Evolutionary conservation across 1,139 yeast species (phyloP).

Genomic region (Geotrichum europaeum): DNA sequence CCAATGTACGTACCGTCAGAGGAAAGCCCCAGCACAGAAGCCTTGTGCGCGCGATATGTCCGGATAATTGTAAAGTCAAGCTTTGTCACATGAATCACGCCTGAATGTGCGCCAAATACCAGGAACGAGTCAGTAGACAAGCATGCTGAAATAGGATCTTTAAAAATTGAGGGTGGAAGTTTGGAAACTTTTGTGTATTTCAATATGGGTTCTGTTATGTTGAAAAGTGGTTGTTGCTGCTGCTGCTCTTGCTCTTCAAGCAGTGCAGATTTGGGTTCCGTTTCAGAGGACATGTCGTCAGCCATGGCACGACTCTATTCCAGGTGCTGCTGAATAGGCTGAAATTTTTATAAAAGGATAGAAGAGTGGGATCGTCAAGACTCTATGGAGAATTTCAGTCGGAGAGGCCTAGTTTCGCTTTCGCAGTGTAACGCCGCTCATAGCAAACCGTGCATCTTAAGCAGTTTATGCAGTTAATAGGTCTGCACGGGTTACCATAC

Average conservation of each 20-base stretch:
- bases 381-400: neutral
- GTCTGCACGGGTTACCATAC: neutral
- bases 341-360: neutral
- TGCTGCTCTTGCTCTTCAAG: neutral
- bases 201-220: slow-evolving; percentile 55
- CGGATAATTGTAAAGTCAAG: slow-evolving; percentile 55
- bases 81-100: slow-evolving; percentile 62
- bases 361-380: neutral
- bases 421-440: neutral
- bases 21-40: slow-evolving; percentile 64
- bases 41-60: slow-evolving; percentile 77
- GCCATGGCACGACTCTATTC: neutral
- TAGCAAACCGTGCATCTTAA: neutral
- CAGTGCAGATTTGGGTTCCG: neutral
- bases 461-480: neutral
- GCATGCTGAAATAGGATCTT: slow-evolving; percentile 73
- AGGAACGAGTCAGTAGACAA: slow-evolving; percentile 53
- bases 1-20: slow-evolving; percentile 72
- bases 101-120: slow-evolving; percentile 86
- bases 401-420: neutral
- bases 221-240: neutral
- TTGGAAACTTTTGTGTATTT: slow-evolving; percentile 63
- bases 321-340: neutral
- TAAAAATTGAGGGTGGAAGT: slow-evolving; percentile 45
- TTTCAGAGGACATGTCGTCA: neutral